A percentile compares a stretch with the other conserved stretches of the same genome.
These are phyloP conservation scores for Yamadazyma akitaensis DNA, from an alignment of 805 yeast genomes.

Conservation along the genomic window DNA sequence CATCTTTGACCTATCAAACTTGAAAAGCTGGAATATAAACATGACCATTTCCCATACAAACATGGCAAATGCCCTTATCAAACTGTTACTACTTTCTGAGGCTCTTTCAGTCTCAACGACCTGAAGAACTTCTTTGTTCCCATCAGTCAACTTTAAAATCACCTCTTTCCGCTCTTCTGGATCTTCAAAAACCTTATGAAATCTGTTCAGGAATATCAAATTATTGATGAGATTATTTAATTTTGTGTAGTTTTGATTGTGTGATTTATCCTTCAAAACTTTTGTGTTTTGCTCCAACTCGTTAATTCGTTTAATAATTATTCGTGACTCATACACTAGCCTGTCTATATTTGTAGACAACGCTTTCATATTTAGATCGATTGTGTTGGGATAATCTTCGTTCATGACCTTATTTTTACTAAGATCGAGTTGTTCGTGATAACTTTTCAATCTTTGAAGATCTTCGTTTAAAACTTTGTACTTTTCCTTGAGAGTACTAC, in stretches of 20 bases:
- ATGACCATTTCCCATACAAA: constrained; percentile 32
- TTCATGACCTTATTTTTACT: constrained; percentile 24
- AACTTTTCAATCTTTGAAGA: constrained; percentile 25
- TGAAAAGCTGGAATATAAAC: constrained; percentile 31
- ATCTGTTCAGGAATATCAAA: constrained; percentile 29
- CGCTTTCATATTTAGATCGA: constrained; percentile 27
- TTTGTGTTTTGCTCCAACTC: constrained; percentile 36
- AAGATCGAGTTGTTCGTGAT: constrained; percentile 23
- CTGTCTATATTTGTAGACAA: constrained; percentile 35
- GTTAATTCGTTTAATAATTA: constrained; percentile 37
- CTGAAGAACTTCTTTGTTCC: constrained; percentile 10
- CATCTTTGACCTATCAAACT: constrained; percentile 40
- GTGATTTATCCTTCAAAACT: constrained; percentile 25
- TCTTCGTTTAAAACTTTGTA: constrained; percentile 30
- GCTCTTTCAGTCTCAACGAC: constrained; percentile 4
- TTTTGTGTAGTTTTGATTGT: constrained; percentile 25
- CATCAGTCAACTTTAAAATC: constrained; percentile 27
- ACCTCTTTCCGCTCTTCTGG: constrained; percentile 26
- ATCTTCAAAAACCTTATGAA: constrained; percentile 28
- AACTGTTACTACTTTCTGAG: constrained; percentile 5
- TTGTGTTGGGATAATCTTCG: constrained; percentile 26
- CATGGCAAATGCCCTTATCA: constrained; percentile 23
- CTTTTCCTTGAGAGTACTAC: constrained; percentile 14
- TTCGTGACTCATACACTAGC: constrained; percentile 38
- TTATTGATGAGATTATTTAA: constrained; percentile 23